Evolutionary conservation across 345 rosid species (phyloP).

Genomic region (Eucalyptus marginata): DNA sequence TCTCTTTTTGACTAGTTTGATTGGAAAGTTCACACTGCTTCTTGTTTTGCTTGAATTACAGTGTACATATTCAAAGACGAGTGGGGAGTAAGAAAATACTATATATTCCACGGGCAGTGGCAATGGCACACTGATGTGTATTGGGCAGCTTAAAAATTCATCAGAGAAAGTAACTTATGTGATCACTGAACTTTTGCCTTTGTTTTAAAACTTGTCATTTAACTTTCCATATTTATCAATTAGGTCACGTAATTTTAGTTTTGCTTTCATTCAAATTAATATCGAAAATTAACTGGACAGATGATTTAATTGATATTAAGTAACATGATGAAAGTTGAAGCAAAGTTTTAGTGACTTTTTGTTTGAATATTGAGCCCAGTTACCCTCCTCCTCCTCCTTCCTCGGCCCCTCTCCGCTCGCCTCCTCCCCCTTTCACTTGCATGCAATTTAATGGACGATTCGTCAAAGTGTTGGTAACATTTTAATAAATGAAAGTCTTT

Average conservation of each 20-base stretch:
- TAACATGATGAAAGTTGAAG: background rate
- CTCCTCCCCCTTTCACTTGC: background rate
- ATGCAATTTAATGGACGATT: background rate
- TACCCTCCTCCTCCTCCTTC: background rate
- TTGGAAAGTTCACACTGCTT: background rate
- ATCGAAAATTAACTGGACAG: background rate
- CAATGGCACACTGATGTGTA: background rate
- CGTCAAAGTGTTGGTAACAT: background rate
- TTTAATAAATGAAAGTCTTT: background rate
- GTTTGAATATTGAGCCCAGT: background rate
- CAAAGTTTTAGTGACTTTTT: background rate
- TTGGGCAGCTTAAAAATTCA: background rate
- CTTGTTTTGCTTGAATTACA: background rate
- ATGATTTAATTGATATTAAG: background rate
- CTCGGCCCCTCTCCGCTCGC: constrained; percentile 8
- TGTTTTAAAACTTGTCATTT: background rate
- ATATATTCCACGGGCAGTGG: background rate
- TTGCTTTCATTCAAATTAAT: background rate
- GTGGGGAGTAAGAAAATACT: background rate
- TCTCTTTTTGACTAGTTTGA: background rate
- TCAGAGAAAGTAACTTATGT: background rate
- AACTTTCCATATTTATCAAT: background rate
- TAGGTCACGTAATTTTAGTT: background rate
- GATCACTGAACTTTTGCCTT: background rate
- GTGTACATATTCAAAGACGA: background rate